Conservation (phyloP, 306 rosid genomes). For the Fagus sylvatica region DNA sequence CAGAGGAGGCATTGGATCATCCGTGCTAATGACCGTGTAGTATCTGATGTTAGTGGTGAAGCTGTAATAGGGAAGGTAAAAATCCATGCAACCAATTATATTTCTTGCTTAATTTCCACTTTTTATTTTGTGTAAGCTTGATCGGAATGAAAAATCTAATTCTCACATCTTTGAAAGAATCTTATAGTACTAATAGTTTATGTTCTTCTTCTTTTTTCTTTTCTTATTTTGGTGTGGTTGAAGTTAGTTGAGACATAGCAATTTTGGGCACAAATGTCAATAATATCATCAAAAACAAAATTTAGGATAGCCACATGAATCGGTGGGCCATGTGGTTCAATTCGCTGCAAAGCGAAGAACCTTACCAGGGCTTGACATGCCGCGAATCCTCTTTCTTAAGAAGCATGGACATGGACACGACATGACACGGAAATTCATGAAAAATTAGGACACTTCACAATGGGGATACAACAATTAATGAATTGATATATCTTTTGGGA, state of each 20-base stretch:
- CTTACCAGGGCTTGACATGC: too few species aligned
- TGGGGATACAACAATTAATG: too few species aligned
- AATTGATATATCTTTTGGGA: too few species aligned
- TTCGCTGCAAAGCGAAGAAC: too few species aligned
- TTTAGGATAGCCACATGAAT: too few species aligned
- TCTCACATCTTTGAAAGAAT: background rate
- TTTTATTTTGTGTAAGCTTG: background rate
- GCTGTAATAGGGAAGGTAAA: constrained; percentile 87
- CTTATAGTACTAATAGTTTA: background rate
- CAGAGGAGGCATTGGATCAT: constrained; percentile 73
- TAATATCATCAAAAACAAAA: background rate
- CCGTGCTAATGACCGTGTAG: constrained; percentile 49
- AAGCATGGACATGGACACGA: too few species aligned
- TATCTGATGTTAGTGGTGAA: constrained; percentile 53
- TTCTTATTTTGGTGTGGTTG: background rate
- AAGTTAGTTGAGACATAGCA: background rate
- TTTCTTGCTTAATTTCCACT: background rate
- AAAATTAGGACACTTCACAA: too few species aligned
- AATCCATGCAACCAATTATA: background rate
- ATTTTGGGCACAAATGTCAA: background rate
- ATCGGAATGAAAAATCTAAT: background rate
- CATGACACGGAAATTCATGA: too few species aligned
- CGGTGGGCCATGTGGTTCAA: too few species aligned
- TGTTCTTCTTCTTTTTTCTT: background rate
- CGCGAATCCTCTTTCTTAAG: too few species aligned